A percentile compares a stretch with the other conserved stretches of the same genome.
These are phyloP conservation scores for Ophiostoma sp. DNA, from an alignment of 2,329 filamentous ascomycete species.

Conservation along the genomic window DNA sequence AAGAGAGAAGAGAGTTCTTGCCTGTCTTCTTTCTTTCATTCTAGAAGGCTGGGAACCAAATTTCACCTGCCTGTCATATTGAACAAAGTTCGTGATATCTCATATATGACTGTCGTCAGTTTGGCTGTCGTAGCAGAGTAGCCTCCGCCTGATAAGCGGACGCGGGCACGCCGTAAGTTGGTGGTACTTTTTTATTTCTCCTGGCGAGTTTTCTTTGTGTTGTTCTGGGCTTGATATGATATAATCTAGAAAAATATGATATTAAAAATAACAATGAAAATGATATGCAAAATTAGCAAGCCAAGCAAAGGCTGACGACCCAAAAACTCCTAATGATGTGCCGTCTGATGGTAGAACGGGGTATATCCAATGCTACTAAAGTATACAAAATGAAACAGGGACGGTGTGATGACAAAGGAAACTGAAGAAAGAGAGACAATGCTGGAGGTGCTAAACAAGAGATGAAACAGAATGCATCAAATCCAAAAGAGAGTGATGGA, in stretches of 20 bases:
- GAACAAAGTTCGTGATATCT: neutral
- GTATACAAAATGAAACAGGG: neutral
- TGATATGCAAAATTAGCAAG: neutral
- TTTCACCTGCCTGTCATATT: neutral
- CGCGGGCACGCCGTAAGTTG: neutral
- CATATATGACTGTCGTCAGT: neutral
- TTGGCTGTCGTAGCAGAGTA: neutral
- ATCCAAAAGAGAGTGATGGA: neutral
- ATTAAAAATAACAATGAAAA: neutral
- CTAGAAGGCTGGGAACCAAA: neutral
- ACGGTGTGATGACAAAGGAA: slow-evolving; percentile 19
- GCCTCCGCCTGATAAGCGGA: neutral
- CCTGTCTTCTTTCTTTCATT: neutral
- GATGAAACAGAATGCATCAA: neutral
- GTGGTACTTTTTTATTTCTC: neutral
- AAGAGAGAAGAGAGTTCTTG: neutral
- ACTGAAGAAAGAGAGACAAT: slow-evolving; percentile 5
- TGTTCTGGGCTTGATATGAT: neutral
- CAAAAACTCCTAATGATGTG: slow-evolving; percentile 20
- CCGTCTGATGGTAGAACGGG: slow-evolving; percentile 11
- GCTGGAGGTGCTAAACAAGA: neutral
- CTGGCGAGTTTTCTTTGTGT: neutral
- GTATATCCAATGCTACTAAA: slow-evolving; percentile 19
- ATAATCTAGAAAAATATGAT: neutral
- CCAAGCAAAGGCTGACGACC: neutral